These are phyloP conservation scores for Meira nashicola DNA, from an alignment of 1,284 basidiomycete species.

Conservation along the genomic window DNA sequence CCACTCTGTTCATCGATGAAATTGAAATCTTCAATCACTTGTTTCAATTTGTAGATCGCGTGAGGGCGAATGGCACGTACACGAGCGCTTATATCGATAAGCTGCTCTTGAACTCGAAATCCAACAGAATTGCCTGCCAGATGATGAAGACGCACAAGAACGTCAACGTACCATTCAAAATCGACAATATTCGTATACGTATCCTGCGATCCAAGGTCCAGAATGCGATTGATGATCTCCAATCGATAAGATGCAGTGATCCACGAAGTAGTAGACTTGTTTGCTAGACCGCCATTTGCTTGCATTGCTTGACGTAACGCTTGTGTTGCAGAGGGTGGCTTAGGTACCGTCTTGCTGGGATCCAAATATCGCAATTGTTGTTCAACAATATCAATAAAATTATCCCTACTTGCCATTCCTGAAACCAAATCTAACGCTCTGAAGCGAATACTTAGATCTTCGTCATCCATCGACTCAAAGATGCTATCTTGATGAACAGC, in stretches of 20 bases:
- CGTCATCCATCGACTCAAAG: conserved; percentile 79
- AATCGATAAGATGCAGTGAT: conserved; percentile 68
- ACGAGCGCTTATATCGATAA: conserved; percentile 80
- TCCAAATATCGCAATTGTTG: conserved; percentile 80
- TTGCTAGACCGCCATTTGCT: conserved; percentile 9
- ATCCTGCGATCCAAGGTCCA: conserved; percentile 74
- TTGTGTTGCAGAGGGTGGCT: conserved; percentile 59
- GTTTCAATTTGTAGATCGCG: conserved; percentile 74
- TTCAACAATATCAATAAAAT: conserved; percentile 80
- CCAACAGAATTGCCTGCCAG: conserved; percentile 69
- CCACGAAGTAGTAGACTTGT: conserved; percentile 55
- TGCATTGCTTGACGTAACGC: background rate
- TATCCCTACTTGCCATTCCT: conserved; percentile 77
- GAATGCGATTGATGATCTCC: conserved; percentile 71
- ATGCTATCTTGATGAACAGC: conserved; percentile 90
- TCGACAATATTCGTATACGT: conserved; percentile 82
- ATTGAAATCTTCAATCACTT: conserved; percentile 59
- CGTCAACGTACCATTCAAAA: conserved; percentile 95
- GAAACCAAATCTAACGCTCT: conserved; percentile 87
- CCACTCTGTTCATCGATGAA: conserved; percentile 54
- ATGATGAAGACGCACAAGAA: conserved; percentile 65
- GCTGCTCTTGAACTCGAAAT: conserved; percentile 67
- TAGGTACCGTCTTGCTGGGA: conserved; percentile 56
- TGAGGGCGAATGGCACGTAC: conserved; percentile 72
- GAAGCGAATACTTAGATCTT: conserved; percentile 91